These are phyloP conservation scores for Xylaria sp. DNA, from an alignment of 2,329 filamentous ascomycete genomes.

Conservation along the genomic window DNA sequence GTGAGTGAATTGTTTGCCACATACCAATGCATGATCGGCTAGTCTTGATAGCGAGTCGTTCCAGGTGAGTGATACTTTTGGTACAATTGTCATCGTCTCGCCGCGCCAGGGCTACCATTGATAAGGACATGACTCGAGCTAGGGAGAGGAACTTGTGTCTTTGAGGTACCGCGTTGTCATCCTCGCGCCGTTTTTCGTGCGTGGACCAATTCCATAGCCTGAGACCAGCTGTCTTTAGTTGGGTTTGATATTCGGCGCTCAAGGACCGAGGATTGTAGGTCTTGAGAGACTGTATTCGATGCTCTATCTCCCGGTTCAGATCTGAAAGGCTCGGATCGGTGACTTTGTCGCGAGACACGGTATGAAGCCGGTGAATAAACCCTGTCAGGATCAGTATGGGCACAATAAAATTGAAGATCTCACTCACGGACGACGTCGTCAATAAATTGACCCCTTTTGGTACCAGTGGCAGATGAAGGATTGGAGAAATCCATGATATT, in stretches of 20 bases:
- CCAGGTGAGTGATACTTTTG: conserved; percentile 58
- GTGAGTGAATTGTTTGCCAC: conserved; percentile 36
- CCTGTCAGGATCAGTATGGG: conserved; percentile 27
- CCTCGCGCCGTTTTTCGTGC: conserved; percentile 50
- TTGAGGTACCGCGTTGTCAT: conserved; percentile 27
- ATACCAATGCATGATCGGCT: conserved; percentile 67
- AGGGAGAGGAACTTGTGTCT: conserved; percentile 45
- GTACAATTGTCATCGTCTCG: conserved; percentile 35
- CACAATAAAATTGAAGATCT: neutral
- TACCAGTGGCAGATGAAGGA: conserved; percentile 4
- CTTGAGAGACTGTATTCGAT: conserved; percentile 44
- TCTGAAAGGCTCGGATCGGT: conserved; percentile 38
- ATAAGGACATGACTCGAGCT: conserved; percentile 65
- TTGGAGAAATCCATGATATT: conserved; percentile 18
- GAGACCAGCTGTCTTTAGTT: conserved; percentile 62
- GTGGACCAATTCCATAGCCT: conserved; percentile 72
- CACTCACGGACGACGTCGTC: conserved; percentile 25
- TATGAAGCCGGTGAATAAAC: conserved; percentile 38
- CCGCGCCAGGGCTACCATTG: conserved; percentile 67
- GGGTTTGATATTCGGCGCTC: conserved; percentile 43
- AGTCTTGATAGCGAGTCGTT: conserved; percentile 69
- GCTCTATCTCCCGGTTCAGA: conserved; percentile 50
- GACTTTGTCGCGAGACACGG: conserved; percentile 37
- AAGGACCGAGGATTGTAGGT: conserved; percentile 42
- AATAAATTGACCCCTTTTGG: conserved; percentile 11